Percentiles rank a stretch among this genome's conserved stretches.
Evolutionary conservation across 495 filamentous ascomycete genomes (phyloP).

Genomic region (Tetracladium marchalianum): DNA sequence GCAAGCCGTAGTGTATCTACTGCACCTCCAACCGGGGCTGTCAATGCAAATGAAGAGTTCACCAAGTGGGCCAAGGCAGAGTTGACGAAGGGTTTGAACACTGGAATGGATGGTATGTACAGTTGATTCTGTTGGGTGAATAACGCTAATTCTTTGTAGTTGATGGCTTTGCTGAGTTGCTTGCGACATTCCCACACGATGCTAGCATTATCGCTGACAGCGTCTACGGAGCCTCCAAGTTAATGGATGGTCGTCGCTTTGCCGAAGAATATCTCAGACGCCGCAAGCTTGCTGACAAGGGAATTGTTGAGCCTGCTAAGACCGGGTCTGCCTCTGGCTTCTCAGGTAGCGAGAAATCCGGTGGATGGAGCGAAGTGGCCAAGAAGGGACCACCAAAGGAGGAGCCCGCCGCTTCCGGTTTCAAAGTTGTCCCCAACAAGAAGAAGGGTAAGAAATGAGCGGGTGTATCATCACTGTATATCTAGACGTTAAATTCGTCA

Average conservation of each 20-base stretch:
- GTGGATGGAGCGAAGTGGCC: slow-evolving; percentile 95
- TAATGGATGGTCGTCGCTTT: slow-evolving; percentile 85
- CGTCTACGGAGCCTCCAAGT: slow-evolving; percentile 75
- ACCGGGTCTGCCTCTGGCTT: slow-evolving; percentile 37
- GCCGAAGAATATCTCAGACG: slow-evolving; percentile 90
- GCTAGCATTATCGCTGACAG: slow-evolving; percentile 75
- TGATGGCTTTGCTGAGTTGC: slow-evolving; percentile 66
- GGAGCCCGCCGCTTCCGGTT: slow-evolving; percentile 44
- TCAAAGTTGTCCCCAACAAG: slow-evolving; percentile 83
- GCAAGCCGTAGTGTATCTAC: slow-evolving; percentile 19
- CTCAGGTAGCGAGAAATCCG: slow-evolving; percentile 36
- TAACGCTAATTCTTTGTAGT: slow-evolving; percentile 40
- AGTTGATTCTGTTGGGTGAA: background rate
- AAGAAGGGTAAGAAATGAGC: slow-evolving; percentile 79
- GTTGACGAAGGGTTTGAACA: slow-evolving; percentile 49
- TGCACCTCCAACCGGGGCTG: slow-evolving; percentile 38
- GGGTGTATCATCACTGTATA: slow-evolving; percentile 20
- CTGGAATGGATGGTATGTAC: slow-evolving; percentile 47
- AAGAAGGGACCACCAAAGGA: slow-evolving; percentile 61
- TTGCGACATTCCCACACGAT: slow-evolving; percentile 67
- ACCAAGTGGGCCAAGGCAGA: slow-evolving; percentile 80
- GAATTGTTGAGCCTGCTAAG: slow-evolving; percentile 54
- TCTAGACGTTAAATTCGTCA: slow-evolving; percentile 9
- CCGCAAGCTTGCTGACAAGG: slow-evolving; percentile 84
- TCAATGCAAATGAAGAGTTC: slow-evolving; percentile 69